phyloP scores from a whole-genome alignment of 1,139 yeast species.

The Pichia sp. region DNA sequence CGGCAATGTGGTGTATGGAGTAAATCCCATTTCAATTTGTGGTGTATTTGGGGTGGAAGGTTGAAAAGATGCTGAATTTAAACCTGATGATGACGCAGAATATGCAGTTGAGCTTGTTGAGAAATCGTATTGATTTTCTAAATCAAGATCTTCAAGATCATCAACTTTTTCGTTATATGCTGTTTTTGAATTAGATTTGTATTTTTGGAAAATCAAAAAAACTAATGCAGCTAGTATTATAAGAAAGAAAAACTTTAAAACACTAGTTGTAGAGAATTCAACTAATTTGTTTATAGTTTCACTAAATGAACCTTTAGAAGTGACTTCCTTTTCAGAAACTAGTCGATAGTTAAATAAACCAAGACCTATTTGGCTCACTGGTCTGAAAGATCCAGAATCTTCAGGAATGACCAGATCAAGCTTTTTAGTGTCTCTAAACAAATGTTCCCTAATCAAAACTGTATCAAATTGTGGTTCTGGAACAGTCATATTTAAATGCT shows the following conservation, averaged over 20 bases:
- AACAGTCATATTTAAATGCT: slow-evolving; percentile 20
- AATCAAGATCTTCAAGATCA: slow-evolving; percentile 5
- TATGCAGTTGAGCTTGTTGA: neutral
- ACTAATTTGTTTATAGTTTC: no score
- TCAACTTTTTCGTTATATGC: neutral
- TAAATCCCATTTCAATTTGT: no score
- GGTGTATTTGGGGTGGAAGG: neutral
- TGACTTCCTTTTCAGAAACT: slow-evolving; percentile 3
- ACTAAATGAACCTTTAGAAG: neutral
- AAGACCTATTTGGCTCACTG: slow-evolving; percentile 25
- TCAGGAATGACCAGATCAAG: slow-evolving; percentile 23
- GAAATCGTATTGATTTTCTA: slow-evolving; percentile 3
- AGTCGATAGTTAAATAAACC: slow-evolving; percentile 25
- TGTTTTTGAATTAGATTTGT: neutral
- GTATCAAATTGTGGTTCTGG: slow-evolving; percentile 27
- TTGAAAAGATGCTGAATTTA: neutral
- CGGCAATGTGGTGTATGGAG: neutral
- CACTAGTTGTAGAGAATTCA: no score
- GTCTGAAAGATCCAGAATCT: slow-evolving; percentile 22
- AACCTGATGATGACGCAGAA: neutral
- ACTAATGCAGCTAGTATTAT: neutral
- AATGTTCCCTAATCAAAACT: slow-evolving; percentile 28
- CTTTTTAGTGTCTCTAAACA: slow-evolving; percentile 22
- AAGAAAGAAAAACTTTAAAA: no score
- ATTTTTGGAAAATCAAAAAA: neutral